These are phyloP conservation scores for Trichoderma erinaceum DNA, from an alignment of 495 filamentous ascomycete genomes.

Conservation along the genomic window DNA sequence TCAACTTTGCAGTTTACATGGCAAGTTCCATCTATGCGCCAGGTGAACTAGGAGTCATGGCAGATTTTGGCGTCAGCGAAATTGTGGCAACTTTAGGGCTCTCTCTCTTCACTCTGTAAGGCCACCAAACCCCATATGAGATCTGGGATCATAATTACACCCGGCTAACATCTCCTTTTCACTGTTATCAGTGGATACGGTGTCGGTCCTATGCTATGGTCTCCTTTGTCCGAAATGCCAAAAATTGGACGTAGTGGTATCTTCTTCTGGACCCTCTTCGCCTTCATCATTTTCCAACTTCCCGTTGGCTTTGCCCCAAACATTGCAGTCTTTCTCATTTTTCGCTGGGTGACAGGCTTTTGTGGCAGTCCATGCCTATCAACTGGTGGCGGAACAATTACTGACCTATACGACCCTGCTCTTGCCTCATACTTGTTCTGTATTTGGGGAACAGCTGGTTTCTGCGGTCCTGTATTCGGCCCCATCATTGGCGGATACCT, in stretches of 20 bases:
- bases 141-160: background rate
- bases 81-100: conserved; percentile 43
- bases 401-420: conserved; percentile 20
- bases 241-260: conserved; percentile 23
- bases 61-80: conserved; percentile 36
- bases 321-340: conserved; percentile 26
- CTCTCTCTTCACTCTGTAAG: conserved; percentile 43
- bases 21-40: conserved; percentile 40
- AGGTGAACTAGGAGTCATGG: conserved; percentile 30
- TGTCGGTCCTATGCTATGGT: conserved; percentile 29
- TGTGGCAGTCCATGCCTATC: conserved; percentile 23
- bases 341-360: conserved; percentile 25
- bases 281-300: conserved; percentile 25
- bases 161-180: background rate
- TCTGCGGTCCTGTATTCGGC: conserved; percentile 41
- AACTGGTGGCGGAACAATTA: conserved; percentile 24
- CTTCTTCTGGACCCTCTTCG: conserved; percentile 28
- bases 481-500: conserved; percentile 40
- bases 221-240: conserved; percentile 30
- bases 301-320: conserved; percentile 23
- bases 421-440: conserved; percentile 20
- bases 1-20: conserved; percentile 27
- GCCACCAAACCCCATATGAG: conserved; percentile 12
- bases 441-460: conserved; percentile 22
- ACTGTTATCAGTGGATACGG: conserved; percentile 23